Conservation (phyloP, 192 early-diverging fungal genomes). For the Podila epicladia region DNA sequence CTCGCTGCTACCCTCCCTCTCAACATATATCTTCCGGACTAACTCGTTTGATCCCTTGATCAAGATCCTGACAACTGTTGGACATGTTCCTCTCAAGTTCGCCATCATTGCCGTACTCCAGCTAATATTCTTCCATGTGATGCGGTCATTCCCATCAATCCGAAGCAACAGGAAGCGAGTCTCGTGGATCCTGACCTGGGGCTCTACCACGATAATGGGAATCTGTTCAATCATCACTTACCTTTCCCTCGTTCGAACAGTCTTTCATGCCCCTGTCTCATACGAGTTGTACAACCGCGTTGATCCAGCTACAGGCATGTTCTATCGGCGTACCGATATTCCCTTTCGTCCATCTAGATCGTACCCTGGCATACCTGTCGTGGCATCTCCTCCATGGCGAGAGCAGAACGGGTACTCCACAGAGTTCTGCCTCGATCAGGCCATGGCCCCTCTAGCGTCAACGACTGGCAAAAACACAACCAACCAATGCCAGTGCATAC, state of each 20-base stretch:
- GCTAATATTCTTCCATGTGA: background rate
- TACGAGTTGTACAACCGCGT: background rate
- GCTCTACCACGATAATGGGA: background rate
- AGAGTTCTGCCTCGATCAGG: background rate
- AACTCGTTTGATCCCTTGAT: background rate
- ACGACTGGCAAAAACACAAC: background rate
- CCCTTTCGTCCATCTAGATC: background rate
- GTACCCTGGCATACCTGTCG: background rate
- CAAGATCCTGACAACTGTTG: background rate
- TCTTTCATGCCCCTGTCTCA: background rate
- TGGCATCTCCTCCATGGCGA: background rate
- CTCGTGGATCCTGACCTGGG: slow-evolving; percentile 2
- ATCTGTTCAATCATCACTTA: background rate
- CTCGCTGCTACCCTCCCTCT: no score
- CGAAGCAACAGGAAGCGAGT: background rate
- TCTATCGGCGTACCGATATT: background rate
- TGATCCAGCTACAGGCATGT: background rate
- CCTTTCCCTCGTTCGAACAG: background rate
- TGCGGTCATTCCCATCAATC: background rate
- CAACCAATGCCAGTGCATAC: background rate
- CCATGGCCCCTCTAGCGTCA: no score
- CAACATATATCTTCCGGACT: no score
- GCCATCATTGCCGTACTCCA: background rate
- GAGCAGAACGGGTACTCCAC: background rate
- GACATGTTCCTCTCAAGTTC: background rate